Base-by-base conservation (phyloP, 208 protist species). In the Paratrypanosoma confusum region DNA sequence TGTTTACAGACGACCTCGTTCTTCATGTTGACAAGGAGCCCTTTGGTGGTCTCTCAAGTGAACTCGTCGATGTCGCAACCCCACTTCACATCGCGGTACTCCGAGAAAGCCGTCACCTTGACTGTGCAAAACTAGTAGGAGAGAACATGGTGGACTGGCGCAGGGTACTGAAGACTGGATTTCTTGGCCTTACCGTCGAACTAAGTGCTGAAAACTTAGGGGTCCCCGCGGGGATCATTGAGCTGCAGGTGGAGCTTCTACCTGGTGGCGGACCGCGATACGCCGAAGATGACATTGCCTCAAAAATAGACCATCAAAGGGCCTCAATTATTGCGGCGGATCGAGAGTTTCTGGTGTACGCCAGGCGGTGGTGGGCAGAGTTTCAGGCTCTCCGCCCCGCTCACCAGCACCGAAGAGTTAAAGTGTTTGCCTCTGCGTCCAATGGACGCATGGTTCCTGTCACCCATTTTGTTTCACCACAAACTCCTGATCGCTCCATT, bases 111-210 rank as follows among this genome's bases (percentile, higher is more conserved):
- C 45, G 45, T 3, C 48, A 62, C 14, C 53, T 70, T 29, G 70
- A 72, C 29, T 57, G 44, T n/a, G 65, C 75, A 0, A 67, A 78
- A 47, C 28, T 90, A 5, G 38, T 95, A 33, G 90, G 90, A 0
- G 82, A 93, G 62, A 91, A 96, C 44, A 50, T 82, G 6, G 51
- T 92, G 40, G 90, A 96, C 34, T 96, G 90, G 86, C 59, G 90
- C 37, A 95, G 65, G 34, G 78, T 90, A 11, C 57, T 96, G 16
- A 78, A 86, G 25, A 89, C 71, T 10, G 86, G 86, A 3, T 89
- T 72, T 35, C 63, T 95, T 26, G 69, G 71, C 27, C 56, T 96
- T 22, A 88, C 84, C 10, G 80, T 96, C 13, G 90, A 96, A 57
- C 65, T 96, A 18, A 90, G 84, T 50, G 86, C 79, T 36, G 50